phyloP scores from a whole-genome alignment of 371 early-diverging fungal species.

The Sporodiniella umbellata region DNA sequence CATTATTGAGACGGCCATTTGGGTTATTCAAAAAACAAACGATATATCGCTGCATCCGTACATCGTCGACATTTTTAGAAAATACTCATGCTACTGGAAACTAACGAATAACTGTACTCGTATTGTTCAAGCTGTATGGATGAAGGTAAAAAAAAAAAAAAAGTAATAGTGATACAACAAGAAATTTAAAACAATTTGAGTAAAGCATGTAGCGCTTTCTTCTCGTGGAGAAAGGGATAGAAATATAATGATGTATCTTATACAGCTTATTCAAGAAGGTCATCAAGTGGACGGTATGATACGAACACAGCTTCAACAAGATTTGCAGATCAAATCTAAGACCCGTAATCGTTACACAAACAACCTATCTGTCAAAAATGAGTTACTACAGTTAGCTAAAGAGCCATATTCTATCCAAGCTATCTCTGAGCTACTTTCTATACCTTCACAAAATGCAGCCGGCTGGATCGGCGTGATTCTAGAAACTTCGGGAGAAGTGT shows the following conservation, averaged over 20 bases:
- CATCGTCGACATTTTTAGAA: slow-evolving; percentile 54
- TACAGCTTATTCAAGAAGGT: slow-evolving; percentile 47
- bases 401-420: slow-evolving; percentile 32
- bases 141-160: too few species aligned
- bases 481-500: slow-evolving; percentile 35
- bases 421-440: slow-evolving; percentile 33
- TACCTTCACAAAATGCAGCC: slow-evolving; percentile 34
- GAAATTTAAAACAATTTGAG: not conserved
- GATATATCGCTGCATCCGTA: slow-evolving; percentile 47
- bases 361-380: slow-evolving; percentile 28
- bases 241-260: slow-evolving; percentile 47
- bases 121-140: slow-evolving; percentile 34
- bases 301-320: slow-evolving; percentile 34
- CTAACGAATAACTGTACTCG: slow-evolving; percentile 28
- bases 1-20: slow-evolving; percentile 53
- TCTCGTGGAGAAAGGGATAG: slow-evolving; percentile 32
- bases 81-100: slow-evolving; percentile 58
- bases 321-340: slow-evolving; percentile 36
- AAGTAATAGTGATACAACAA: too few species aligned
- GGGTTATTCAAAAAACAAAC: slow-evolving; percentile 65
- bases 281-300: slow-evolving; percentile 28
- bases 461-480: slow-evolving; percentile 46
- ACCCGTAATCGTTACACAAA: slow-evolving; percentile 11
- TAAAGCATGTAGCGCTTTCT: slow-evolving; percentile 38
- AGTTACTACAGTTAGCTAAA: slow-evolving; percentile 35